Evolutionary conservation across 2,329 filamentous ascomycete species (phyloP), one percentile per base, ranked within the genome.

Genomic region (Teratosphaeria zuluensis): DNA sequence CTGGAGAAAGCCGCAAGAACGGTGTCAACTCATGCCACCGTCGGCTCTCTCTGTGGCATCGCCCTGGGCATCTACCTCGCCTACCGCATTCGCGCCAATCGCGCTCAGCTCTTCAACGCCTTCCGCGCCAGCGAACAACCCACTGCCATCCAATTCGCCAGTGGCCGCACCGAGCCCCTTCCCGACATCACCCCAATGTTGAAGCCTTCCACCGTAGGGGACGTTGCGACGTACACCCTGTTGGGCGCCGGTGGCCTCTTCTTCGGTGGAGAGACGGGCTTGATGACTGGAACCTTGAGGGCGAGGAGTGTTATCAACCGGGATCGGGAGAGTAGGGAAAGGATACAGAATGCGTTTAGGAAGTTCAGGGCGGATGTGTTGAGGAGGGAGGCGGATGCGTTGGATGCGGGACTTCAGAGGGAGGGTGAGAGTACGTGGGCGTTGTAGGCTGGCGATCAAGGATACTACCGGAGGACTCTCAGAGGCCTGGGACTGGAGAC

Each of bases 351-450:
- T 56, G 86, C 85, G 0, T 88, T 86, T 61, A 76, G 80, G 63
- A 78, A 76, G 58, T 87, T 87, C 69, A 79, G 79, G 59, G 82
- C 82, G 0, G 85, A 88, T 72, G 78, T 81, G n/a, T 68, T 88
- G 66, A 79, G 81, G 65, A 78, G 77, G 61, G 78, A 88, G 72
- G 80, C 84, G 9, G 75, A 82, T 63, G 66, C 72, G 30, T 63
- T 88, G 60, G 84, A 87, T 51, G 28, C 32, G 14, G 51, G 54
- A 72, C 55, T 63, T 42, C 28, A 54, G 42, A 19, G 42, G n/a
- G 42, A 48, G 42, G 42, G 42, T 19, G 42, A 21, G 42, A 48
- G 42, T 48, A 21, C 42, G 16, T 48, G 42, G 42, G 42, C 42
- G 42, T 48, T 48, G 42, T 48, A 48, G 42, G 16, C 19, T 48